Percentiles rank a stretch among this genome's conserved stretches.
Evolutionary conservation across 2,329 filamentous ascomycete genomes (phyloP).

Genomic region (Piedraia hortae): DNA sequence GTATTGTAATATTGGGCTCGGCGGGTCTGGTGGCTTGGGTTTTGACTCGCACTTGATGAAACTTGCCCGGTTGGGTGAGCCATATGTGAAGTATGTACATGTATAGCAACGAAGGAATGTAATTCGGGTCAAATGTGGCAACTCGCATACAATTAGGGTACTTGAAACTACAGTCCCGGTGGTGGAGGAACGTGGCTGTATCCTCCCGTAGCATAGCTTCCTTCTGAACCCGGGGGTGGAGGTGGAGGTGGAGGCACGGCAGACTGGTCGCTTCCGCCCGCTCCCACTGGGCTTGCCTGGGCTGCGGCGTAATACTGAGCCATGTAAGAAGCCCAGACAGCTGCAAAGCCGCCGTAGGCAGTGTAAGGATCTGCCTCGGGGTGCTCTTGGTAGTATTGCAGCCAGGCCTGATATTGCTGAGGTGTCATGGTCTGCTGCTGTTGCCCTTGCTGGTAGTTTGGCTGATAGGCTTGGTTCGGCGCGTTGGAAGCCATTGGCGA

Average conservation of each 20-base stretch:
- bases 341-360: constrained; percentile 41
- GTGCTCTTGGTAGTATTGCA: constrained; percentile 61
- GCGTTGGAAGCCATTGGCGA: constrained; percentile 5
- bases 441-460: not conserved
- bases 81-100: no score
- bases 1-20: constrained; percentile 21
- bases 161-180: constrained; percentile 21
- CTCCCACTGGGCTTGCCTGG: constrained; percentile 3
- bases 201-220: constrained; percentile 17
- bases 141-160: no score
- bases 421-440: constrained; percentile 1
- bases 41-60: no score
- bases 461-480: not conserved
- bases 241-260: constrained; percentile 1
- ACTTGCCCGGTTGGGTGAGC: no score
- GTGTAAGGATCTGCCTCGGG: constrained; percentile 66
- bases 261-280: constrained; percentile 5
- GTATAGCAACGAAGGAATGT: no score
- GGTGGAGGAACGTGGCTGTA: constrained; percentile 21
- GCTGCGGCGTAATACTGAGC: constrained; percentile 14
- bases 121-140: no score
- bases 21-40: constrained; percentile 27
- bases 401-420: constrained; percentile 30
- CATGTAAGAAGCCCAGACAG: constrained; percentile 1
- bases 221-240: constrained; percentile 29